These are phyloP conservation scores for Hemisphaericaspora xylofermentans DNA, from an alignment of 1,139 yeast genomes.

Conservation along the genomic window DNA sequence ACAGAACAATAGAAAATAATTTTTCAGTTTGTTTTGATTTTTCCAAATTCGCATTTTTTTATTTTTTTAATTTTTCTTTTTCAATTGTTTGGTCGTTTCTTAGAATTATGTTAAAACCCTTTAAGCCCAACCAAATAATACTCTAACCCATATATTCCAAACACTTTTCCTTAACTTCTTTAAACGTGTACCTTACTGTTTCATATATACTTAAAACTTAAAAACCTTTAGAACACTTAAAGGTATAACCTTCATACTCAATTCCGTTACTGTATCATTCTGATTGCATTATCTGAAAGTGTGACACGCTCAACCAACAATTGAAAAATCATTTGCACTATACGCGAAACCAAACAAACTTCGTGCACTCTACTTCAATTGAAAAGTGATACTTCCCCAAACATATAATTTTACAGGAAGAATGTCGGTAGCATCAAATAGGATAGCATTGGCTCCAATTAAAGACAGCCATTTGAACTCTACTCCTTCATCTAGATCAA, in stretches of 20 bases:
- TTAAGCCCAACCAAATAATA: too few species aligned
- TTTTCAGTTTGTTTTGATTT: background rate
- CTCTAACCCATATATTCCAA: too few species aligned
- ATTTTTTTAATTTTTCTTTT: background rate
- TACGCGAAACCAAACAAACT: background rate
- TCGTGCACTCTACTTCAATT: background rate
- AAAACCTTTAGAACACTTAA: too few species aligned
- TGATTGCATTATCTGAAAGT: background rate
- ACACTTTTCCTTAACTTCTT: too few species aligned
- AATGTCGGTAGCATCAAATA: slow-evolving; percentile 20
- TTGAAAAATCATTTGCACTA: background rate
- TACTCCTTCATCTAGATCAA: slow-evolving; percentile 3
- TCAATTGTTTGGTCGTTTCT: background rate
- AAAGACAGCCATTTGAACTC: slow-evolving; percentile 30
- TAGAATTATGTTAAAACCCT: background rate
- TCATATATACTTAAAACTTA: too few species aligned
- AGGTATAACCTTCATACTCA: too few species aligned
- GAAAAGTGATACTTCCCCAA: too few species aligned
- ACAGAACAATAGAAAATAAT: background rate
- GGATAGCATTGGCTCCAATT: slow-evolving; percentile 41
- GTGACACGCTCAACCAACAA: background rate
- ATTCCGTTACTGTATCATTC: too few species aligned
- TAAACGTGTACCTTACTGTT: too few species aligned
- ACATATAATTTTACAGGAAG: background rate
- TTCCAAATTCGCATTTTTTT: background rate